phyloP scores from a whole-genome alignment of 805 yeast genomes.

The Monosporozyma yasuniensis region DNA sequence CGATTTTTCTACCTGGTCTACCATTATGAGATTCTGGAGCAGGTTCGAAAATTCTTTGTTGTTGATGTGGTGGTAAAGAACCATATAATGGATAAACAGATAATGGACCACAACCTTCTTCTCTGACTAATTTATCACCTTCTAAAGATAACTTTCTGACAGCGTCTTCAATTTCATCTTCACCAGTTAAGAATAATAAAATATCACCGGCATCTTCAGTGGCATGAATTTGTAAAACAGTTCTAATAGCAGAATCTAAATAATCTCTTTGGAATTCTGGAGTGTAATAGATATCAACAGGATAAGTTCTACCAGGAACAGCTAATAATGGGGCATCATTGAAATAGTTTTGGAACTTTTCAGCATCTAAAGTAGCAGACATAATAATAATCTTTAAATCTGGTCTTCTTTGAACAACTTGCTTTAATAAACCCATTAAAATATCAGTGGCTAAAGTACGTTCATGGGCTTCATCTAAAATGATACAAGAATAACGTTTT shows the following conservation, averaged over 20 bases:
- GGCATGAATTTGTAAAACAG: slow-evolving; percentile 93
- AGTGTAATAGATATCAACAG: slow-evolving; percentile 93
- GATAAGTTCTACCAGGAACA: slow-evolving; percentile 96
- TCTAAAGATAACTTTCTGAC: slow-evolving; percentile 81
- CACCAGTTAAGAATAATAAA: slow-evolving; percentile 83
- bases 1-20: slow-evolving; percentile 90
- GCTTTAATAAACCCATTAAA: slow-evolving; percentile 86
- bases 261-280: slow-evolving; percentile 95
- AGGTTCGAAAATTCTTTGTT: slow-evolving; percentile 84
- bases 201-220: slow-evolving; percentile 93
- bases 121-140: slow-evolving; percentile 80
- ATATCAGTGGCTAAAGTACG: slow-evolving; percentile 95
- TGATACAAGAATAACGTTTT: slow-evolving; percentile 74
- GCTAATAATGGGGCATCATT: slow-evolving; percentile 88
- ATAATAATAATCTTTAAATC: slow-evolving; percentile 87
- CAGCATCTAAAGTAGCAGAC: slow-evolving; percentile 98
- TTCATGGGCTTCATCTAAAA: slow-evolving; percentile 96
- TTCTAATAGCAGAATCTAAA: slow-evolving; percentile 87
- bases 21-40: slow-evolving; percentile 74
- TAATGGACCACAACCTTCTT: slow-evolving; percentile 83
- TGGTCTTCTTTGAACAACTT: slow-evolving; percentile 67
- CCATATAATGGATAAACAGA: slow-evolving; percentile 91
- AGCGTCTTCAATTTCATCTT: slow-evolving; percentile 96
- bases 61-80: slow-evolving; percentile 92
- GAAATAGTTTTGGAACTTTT: slow-evolving; percentile 86